Evolutionary conservation across 108 stramenopile species (phyloP), one percentile per base, ranked within the genome.

Genomic region (Pseudonitzschia multistriata): DNA sequence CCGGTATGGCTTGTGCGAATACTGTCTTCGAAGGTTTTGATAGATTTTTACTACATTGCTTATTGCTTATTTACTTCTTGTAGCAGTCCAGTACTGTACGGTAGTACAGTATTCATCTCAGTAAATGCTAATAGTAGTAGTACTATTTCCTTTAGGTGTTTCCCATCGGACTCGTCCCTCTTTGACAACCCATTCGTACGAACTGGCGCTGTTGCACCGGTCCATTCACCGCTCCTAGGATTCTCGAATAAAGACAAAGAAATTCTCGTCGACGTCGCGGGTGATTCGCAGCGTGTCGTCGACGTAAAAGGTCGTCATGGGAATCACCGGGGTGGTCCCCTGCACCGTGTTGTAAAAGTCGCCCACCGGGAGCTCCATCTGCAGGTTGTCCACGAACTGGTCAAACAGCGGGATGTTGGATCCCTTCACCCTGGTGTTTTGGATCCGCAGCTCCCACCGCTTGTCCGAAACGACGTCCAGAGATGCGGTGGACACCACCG

Each of bases 281-380:
- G 90, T 91, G 59, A 94, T 91, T 29, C 93, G 78, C 64, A 94
- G 76, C n/a, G 81, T 82, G 66, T 89, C 90, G 64, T 94, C 93
- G 27, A 89, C 87, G 70, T 88, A 91, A 33, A 78, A 87, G 0
- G 90, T 91, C 40, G 62, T 72, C 75, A 81, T 65, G 0, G 77
- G 71, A 34, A 87, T 74, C 13, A 78, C 65, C 3, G 92, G 92
- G 57, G 85, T 61, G 13, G 52, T 66, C 24, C 89, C 89, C 53
- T 71, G 68, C 17, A 90, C 29, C 13, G 76, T 74, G 33, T 73
- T 77, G 70, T 88, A 93, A 19, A 86, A 49, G 28, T 88, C 83
- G 3, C 89, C 88, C 5, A 93, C 86, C 11, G 89, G 92, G 17
- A 93, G 40, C 49, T 88, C 88, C 10, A 90, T 62, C 22, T 69